Evolutionary conservation across 2,329 filamentous ascomycete species (phyloP).

Genomic region (Cladosporium sphaerospermum): DNA sequence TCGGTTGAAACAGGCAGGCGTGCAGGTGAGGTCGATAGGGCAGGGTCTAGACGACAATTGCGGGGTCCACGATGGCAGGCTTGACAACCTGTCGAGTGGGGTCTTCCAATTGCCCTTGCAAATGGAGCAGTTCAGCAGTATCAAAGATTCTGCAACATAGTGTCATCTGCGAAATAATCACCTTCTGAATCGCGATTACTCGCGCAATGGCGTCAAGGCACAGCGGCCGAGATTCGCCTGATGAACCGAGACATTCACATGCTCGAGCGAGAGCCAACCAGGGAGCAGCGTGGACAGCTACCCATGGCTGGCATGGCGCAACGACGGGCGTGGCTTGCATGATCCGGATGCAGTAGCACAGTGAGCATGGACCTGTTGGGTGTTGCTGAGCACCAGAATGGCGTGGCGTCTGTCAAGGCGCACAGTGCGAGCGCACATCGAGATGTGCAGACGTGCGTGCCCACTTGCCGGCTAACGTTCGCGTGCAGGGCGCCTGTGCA

Average conservation of each 20-base stretch:
- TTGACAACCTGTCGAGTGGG: background rate
- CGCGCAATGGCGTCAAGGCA: background rate
- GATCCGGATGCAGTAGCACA: background rate
- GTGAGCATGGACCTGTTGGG: constrained; percentile 3
- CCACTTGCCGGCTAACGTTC: constrained; percentile 2
- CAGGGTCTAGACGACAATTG: background rate
- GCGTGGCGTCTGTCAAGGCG: constrained; percentile 10
- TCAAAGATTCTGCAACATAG: too few relatives aligned
- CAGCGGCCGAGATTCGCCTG: background rate
- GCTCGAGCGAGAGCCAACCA: background rate
- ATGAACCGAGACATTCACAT: constrained; percentile 2
- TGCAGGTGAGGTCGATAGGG: background rate
- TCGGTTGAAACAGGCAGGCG: background rate
- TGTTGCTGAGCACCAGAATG: background rate
- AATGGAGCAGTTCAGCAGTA: too few relatives aligned
- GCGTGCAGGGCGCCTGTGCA: background rate
- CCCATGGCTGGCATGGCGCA: constrained; percentile 10
- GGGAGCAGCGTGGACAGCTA: background rate
- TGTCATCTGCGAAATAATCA: too few relatives aligned
- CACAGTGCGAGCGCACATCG: background rate
- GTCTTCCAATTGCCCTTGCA: too few relatives aligned
- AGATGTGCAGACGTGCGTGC: too few relatives aligned
- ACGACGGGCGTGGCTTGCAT: background rate
- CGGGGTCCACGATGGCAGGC: background rate
- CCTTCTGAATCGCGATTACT: too few relatives aligned